Percentiles rank a stretch among this genome's conserved stretches.
phyloP scores from a whole-genome alignment of 345 rosid species.

The Psidium guajava region DNA sequence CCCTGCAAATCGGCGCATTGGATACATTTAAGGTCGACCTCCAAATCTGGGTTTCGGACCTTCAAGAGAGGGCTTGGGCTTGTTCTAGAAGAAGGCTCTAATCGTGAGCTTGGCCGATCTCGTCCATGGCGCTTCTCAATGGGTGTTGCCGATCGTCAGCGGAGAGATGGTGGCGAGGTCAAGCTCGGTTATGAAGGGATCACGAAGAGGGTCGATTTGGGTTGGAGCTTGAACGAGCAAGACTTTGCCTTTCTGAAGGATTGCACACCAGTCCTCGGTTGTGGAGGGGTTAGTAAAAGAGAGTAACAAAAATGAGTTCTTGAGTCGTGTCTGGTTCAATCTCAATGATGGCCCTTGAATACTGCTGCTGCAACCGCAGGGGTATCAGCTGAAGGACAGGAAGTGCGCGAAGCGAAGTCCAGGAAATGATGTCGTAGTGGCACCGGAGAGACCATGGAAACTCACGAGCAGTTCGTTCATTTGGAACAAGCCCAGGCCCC shows the following conservation, averaged over 20 bases:
- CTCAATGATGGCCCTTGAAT: constrained; percentile 46
- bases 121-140: too few species aligned
- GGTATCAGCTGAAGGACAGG: constrained; percentile 54
- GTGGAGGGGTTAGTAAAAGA: constrained; percentile 56
- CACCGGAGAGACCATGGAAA: too few species aligned
- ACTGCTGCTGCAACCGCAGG: constrained; percentile 54
- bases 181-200: constrained; percentile 49
- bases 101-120: too few species aligned
- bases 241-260: constrained; percentile 70
- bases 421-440: constrained; percentile 31
- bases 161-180: constrained; percentile 48
- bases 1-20: too few species aligned
- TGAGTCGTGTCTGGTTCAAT: constrained; percentile 48
- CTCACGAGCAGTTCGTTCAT: too few species aligned
- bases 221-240: constrained; percentile 14
- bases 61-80: too few species aligned
- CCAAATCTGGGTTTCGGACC: too few species aligned
- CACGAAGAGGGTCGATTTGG: constrained; percentile 26
- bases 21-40: too few species aligned
- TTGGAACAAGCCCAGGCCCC: too few species aligned
- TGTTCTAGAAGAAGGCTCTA: too few species aligned
- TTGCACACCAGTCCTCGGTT: constrained; percentile 50
- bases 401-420: constrained; percentile 27
- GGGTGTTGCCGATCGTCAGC: constrained; percentile 3
- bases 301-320: constrained; percentile 35